Conservation (phyloP, 169 alveolate genomes). For the Plasmodium vivax region DNA sequence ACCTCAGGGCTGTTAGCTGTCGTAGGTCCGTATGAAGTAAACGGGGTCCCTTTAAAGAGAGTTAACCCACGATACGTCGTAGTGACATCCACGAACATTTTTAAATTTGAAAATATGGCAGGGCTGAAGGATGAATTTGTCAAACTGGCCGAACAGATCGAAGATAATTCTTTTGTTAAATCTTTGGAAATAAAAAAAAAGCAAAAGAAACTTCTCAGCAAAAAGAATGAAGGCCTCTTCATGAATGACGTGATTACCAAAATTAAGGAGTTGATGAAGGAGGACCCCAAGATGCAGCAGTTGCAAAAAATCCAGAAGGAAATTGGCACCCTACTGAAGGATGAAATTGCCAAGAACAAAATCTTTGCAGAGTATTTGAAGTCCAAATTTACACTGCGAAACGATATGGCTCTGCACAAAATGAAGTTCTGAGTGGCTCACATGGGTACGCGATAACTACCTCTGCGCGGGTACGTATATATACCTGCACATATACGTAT, state of each 20-base stretch:
- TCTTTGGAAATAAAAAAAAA: slow-evolving; percentile 84
- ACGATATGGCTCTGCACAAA: slow-evolving; percentile 93
- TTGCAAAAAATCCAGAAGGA: slow-evolving; percentile 81
- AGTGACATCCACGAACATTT: slow-evolving; percentile 95
- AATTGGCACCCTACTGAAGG: slow-evolving; percentile 81
- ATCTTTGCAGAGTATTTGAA: slow-evolving; percentile 87
- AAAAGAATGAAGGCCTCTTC: slow-evolving; percentile 82
- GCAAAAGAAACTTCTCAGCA: slow-evolving; percentile 86
- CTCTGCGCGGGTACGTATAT: neutral
- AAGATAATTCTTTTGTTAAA: slow-evolving; percentile 84
- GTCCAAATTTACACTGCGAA: slow-evolving; percentile 92
- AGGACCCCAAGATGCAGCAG: slow-evolving; percentile 38
- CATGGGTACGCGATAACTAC: neutral
- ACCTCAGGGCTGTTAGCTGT: slow-evolving; percentile 94
- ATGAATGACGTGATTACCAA: slow-evolving; percentile 84
- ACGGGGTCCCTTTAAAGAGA: slow-evolving; percentile 98
- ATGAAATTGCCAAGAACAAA: slow-evolving; percentile 81
- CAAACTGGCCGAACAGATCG: slow-evolving; percentile 76
- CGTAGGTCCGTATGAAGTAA: slow-evolving; percentile 96
- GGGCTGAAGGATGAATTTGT: slow-evolving; percentile 77
- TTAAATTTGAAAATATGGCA: slow-evolving; percentile 84
- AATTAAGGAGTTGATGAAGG: slow-evolving; percentile 70
- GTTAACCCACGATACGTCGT: slow-evolving; percentile 96
- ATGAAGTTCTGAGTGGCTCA: slow-evolving; percentile 87
- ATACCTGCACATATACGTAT: neutral